Base-by-base conservation (phyloP, 108 stramenopile genomes). In the Cyclostephanos invisitatus region DNA sequence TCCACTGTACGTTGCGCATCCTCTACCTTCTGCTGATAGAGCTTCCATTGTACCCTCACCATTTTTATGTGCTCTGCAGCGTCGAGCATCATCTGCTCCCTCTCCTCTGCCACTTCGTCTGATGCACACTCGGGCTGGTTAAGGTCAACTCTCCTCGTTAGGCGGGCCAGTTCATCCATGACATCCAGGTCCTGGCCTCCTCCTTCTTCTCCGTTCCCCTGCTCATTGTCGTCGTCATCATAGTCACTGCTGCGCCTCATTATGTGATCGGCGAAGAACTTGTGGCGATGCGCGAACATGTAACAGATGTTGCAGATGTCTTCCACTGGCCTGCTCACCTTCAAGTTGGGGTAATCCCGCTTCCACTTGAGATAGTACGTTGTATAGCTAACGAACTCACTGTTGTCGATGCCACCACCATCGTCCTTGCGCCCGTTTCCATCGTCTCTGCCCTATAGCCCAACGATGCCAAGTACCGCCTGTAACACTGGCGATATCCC, bases 241-340 rank as follows among this genome's bases (percentile, higher is more conserved):
- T 20, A 1, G 24, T 53, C 51, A 20, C 5, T 7, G 7, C 51
- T 53, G 51, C 49, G n/a, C n/a, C n/a, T n/a, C 49, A 20, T 6
- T 20, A 7, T 1, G 7, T 59, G 37, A 22, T 50, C 46, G 28
- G 46, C 21, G 18, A 40, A 10, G 35, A 27, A 71, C 46, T 49
- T 70, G 46, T 70, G 69, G 36, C 69, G 67, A 57, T 75, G 60
- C 42, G 68, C 69, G 46, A 63, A 75, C 15, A 24, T 12, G n/a
- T 25, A 53, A 35, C 70, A 77, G 2, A 47, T 29, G n/a, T 44
- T 14, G 29, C 76, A 77, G 0, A 77, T 71, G n/a, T 77, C n/a
- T n/a, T n/a, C n/a, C n/a, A n/a, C n/a, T n/a, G n/a, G n/a, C n/a
- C n/a, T n/a, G n/a, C n/a, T n/a, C 76, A 77, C 59, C 64, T 65